Evolutionary conservation across 1,284 basidiomycete species (phyloP).

Genomic region (Phlebopus sp.): DNA sequence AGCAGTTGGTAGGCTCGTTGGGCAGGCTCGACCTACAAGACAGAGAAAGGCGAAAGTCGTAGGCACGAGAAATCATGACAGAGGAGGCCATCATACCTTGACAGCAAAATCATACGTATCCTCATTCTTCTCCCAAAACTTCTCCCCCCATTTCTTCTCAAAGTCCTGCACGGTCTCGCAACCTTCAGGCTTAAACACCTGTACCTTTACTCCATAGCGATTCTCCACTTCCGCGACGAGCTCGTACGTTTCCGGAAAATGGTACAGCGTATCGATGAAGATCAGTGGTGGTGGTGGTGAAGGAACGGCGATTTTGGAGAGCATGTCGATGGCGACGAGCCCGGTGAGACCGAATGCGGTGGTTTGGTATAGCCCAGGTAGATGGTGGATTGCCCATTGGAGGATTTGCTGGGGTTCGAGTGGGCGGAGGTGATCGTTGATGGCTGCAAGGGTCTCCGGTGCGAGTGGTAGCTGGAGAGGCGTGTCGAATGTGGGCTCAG

Average conservation of each 20-base stretch:
- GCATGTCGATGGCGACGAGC: constrained; percentile 88
- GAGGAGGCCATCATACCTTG: constrained; percentile 56
- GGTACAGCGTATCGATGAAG: constrained; percentile 96
- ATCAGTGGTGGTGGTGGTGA: constrained; percentile 68
- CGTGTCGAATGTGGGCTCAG: constrained; percentile 34
- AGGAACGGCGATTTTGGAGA: constrained; percentile 68
- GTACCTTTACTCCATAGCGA: constrained; percentile 72
- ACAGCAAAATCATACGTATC: constrained; percentile 89
- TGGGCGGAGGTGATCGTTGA: constrained; percentile 72
- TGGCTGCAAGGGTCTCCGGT: constrained; percentile 55
- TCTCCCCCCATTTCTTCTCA: constrained; percentile 77
- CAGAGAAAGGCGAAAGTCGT: not conserved
- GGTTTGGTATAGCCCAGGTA: constrained; percentile 84
- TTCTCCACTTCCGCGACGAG: constrained; percentile 79
- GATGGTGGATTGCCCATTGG: constrained; percentile 74
- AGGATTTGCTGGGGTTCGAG: constrained; percentile 80
- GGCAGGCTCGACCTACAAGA: constrained; percentile 83
- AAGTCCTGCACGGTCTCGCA: constrained; percentile 75
- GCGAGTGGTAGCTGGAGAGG: constrained; percentile 66
- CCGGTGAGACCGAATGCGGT: constrained; percentile 95
- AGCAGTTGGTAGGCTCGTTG: constrained; percentile 84
- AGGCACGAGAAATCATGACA: not conserved
- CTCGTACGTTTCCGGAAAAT: constrained; percentile 91
- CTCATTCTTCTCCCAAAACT: constrained; percentile 90
- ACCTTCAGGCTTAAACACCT: constrained; percentile 79